Evolutionary conservation across 108 stramenopile genomes (phyloP).

Genomic region (Craspedostauros australis): DNA sequence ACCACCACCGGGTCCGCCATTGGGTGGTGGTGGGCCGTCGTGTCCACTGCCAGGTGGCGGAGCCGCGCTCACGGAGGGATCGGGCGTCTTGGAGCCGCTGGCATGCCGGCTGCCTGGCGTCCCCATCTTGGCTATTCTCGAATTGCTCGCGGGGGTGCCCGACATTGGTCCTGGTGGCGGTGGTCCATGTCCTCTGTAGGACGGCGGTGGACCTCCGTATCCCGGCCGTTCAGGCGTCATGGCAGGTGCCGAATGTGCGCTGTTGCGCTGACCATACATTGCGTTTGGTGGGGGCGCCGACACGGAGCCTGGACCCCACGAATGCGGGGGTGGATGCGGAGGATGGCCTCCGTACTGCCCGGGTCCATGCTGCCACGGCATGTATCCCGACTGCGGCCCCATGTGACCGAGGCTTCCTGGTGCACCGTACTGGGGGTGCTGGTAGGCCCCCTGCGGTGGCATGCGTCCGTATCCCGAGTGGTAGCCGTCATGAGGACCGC

Average conservation of each 20-base stretch:
- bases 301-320: slow-evolving; percentile 19
- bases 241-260: too few species aligned
- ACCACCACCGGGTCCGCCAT: slow-evolving; percentile 8
- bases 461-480: slow-evolving; percentile 10
- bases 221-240: slow-evolving; percentile 30
- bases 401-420: slow-evolving; percentile 20
- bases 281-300: slow-evolving; percentile 20
- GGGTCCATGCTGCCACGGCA: slow-evolving; percentile 15
- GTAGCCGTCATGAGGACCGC: slow-evolving; percentile 24
- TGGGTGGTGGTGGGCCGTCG: slow-evolving; percentile 11
- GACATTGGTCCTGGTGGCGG: slow-evolving; percentile 21
- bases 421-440: slow-evolving; percentile 26
- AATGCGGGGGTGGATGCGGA: slow-evolving; percentile 16
- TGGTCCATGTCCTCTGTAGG: slow-evolving; percentile 20
- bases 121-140: neutral
- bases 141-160: neutral
- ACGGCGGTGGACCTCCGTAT: slow-evolving; percentile 15
- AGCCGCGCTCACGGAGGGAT: too few species aligned
- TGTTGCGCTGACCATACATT: slow-evolving; percentile 24
- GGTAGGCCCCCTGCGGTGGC: slow-evolving; percentile 19
- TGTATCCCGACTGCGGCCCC: slow-evolving; percentile 21
- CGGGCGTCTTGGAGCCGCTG: too few species aligned
- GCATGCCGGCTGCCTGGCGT: too few species aligned
- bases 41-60: slow-evolving; percentile 1
- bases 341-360: slow-evolving; percentile 24